Conservation (phyloP, 2,329 filamentous ascomycete species). For the Ilyonectria destructans region DNA sequence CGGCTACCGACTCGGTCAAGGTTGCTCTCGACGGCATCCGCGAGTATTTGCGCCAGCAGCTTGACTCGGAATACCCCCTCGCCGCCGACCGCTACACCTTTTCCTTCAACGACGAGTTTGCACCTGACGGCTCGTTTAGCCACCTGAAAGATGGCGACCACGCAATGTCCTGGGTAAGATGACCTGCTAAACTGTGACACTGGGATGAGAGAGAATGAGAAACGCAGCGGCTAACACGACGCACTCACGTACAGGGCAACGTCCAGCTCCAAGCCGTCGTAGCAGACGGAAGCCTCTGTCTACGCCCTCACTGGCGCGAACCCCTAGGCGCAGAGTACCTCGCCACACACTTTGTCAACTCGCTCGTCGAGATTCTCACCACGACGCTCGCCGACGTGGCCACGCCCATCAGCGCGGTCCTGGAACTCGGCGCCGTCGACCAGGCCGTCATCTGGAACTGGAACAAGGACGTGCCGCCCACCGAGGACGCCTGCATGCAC, state of each 20-base stretch:
- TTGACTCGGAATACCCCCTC: conserved; percentile 24
- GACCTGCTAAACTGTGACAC: conserved; percentile 16
- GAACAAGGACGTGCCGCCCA: conserved; percentile 44
- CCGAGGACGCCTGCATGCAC: conserved; percentile 43
- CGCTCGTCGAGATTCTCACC: conserved; percentile 45
- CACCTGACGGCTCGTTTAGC: conserved; percentile 32
- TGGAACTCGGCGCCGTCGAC: conserved; percentile 43
- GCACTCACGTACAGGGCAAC: conserved; percentile 38
- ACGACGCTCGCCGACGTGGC: conserved; percentile 37
- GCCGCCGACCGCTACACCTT: conserved; percentile 30
- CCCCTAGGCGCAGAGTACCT: conserved; percentile 45
- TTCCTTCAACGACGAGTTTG: conserved; percentile 46
- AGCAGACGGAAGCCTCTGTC: conserved; percentile 38
- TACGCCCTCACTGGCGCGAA: conserved; percentile 44
- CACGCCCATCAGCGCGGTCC: conserved; percentile 34
- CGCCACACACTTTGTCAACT: conserved; percentile 43
- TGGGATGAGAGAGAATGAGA: neutral
- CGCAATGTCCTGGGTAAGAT: conserved; percentile 42
- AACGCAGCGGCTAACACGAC: neutral
- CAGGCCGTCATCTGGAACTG: conserved; percentile 45
- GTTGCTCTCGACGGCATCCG: conserved; percentile 40
- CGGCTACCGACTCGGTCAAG: conserved; percentile 33
- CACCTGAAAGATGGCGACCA: conserved; percentile 33
- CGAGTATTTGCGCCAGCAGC: conserved; percentile 34
- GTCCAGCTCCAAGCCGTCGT: conserved; percentile 43